Percentiles rank a stretch among this genome's conserved stretches.
phyloP scores from a whole-genome alignment of 1,284 basidiomycete species.

The Mycosarcoma mackinlayi region DNA sequence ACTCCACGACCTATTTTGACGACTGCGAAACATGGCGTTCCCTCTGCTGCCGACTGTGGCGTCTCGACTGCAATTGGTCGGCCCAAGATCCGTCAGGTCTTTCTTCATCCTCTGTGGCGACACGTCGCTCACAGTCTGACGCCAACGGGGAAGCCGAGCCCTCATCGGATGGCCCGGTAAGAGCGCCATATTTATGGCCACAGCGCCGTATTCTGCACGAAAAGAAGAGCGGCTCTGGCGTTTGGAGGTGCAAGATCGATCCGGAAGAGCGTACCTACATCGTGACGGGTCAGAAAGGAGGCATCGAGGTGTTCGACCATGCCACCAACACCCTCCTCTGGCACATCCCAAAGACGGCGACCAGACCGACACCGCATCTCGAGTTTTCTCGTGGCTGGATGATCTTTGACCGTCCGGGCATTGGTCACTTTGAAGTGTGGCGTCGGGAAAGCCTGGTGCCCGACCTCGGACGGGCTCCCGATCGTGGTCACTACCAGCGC shows the following conservation, averaged over 20 bases:
- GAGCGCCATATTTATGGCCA: conserved; percentile 13
- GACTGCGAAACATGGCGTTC: conserved; percentile 24
- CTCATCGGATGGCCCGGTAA: not conserved
- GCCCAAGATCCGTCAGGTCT: conserved; percentile 2
- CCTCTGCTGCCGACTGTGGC: conserved; percentile 40
- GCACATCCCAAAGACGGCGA: conserved; percentile 35
- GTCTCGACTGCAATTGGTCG: conserved; percentile 35
- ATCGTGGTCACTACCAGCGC: conserved; percentile 50
- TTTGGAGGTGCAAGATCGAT: conserved; percentile 61
- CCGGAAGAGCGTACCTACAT: conserved; percentile 54
- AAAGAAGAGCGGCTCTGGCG: conserved; percentile 12
- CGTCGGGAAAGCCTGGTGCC: conserved; percentile 48
- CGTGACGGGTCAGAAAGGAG: conserved; percentile 35
- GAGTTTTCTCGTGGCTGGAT: conserved; percentile 59
- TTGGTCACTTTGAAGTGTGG: conserved; percentile 59
- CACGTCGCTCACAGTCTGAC: not conserved
- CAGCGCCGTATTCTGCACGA: conserved; percentile 7
- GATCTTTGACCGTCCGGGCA: conserved; percentile 51
- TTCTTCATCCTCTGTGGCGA: not conserved
- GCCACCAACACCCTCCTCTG: conserved; percentile 43
- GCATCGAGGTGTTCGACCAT: conserved; percentile 38
- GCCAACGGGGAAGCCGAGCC: not conserved
- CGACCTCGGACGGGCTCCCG: conserved; percentile 32
- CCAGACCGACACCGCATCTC: conserved; percentile 50
- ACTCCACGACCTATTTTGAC: conserved; percentile 33